These are phyloP conservation scores for Penicillium pancosmium DNA, from an alignment of 495 filamentous ascomycete genomes.

Conservation along the genomic window DNA sequence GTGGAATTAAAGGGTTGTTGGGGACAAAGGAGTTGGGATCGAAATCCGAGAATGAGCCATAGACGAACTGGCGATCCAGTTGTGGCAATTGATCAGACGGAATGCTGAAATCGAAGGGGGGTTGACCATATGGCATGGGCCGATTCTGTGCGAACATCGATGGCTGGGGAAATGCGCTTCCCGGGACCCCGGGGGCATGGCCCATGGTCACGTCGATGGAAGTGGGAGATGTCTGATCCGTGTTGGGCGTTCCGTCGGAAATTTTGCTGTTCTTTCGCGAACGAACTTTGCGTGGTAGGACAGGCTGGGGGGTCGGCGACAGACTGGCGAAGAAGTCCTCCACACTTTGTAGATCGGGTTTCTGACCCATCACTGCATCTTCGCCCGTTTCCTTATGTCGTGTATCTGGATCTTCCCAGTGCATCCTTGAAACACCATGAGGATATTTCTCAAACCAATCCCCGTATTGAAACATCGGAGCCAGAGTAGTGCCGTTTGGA, in stretches of 20 bases:
- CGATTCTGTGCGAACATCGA: conserved; percentile 38
- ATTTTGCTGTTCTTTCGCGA: conserved; percentile 39
- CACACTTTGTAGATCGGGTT: conserved; percentile 86
- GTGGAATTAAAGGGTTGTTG: conserved; percentile 30
- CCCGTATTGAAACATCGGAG: conserved; percentile 87
- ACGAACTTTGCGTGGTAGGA: conserved; percentile 42
- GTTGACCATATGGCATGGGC: conserved; percentile 40
- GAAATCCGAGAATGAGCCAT: conserved; percentile 71
- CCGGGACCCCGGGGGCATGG: conserved; percentile 37
- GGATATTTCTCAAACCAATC: conserved; percentile 98
- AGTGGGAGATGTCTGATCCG: conserved; percentile 35
- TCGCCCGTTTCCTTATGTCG: conserved; percentile 72
- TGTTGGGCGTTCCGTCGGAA: conserved; percentile 27
- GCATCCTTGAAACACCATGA: conserved; percentile 80
- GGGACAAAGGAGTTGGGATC: conserved; percentile 50
- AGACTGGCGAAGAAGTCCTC: conserved; percentile 93
- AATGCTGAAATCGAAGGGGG: conserved; percentile 44
- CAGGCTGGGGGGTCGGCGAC: conserved; percentile 62
- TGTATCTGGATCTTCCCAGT: conserved; percentile 77
- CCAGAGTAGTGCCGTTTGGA: conserved; percentile 52
- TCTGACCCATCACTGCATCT: conserved; percentile 81
- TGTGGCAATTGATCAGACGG: conserved; percentile 55
- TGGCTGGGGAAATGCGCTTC: conserved; percentile 50
- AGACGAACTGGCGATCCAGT: conserved; percentile 77
- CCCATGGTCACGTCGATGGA: conserved; percentile 41